Conservation (phyloP, 1,139 yeast genomes). For the Magnusiomyces fungicola region DNA sequence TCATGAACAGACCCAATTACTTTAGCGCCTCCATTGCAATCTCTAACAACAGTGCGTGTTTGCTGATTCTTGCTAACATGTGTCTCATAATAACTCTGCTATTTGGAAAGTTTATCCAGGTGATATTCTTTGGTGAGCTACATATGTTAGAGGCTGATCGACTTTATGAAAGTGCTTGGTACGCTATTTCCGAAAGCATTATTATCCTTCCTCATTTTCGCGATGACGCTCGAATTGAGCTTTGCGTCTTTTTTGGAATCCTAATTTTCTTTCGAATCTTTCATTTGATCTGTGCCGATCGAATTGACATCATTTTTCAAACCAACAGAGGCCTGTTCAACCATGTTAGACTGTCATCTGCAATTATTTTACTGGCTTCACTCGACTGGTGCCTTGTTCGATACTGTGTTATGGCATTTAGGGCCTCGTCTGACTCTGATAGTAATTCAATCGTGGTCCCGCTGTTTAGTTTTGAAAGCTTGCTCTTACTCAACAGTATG, state of each 20-base stretch:
- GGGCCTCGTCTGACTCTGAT: constrained; percentile 1
- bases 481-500: constrained; percentile 53
- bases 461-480: constrained; percentile 69
- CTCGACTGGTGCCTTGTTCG: constrained; percentile 49
- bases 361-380: constrained; percentile 38
- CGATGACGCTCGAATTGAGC: constrained; percentile 48
- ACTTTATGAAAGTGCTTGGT: constrained; percentile 57
- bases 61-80: constrained; percentile 39
- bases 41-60: constrained; percentile 37
- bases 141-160: constrained; percentile 73
- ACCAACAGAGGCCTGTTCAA: constrained; percentile 30
- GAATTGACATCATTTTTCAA: constrained; percentile 33
- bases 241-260: constrained; percentile 31
- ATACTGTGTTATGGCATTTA: constrained; percentile 44
- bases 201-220: constrained; percentile 57
- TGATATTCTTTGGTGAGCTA: constrained; percentile 64
- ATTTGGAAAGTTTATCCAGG: constrained; percentile 41
- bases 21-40: constrained; percentile 41
- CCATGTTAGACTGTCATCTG: constrained; percentile 33
- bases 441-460: constrained; percentile 36
- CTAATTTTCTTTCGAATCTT: constrained; percentile 56
- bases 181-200: constrained; percentile 59
- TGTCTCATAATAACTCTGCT: constrained; percentile 36
- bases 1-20: constrained; percentile 36
- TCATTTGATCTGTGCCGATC: constrained; percentile 58